Conservation (phyloP, 2,329 filamentous ascomycete genomes). For the Claviceps pusilla region DNA sequence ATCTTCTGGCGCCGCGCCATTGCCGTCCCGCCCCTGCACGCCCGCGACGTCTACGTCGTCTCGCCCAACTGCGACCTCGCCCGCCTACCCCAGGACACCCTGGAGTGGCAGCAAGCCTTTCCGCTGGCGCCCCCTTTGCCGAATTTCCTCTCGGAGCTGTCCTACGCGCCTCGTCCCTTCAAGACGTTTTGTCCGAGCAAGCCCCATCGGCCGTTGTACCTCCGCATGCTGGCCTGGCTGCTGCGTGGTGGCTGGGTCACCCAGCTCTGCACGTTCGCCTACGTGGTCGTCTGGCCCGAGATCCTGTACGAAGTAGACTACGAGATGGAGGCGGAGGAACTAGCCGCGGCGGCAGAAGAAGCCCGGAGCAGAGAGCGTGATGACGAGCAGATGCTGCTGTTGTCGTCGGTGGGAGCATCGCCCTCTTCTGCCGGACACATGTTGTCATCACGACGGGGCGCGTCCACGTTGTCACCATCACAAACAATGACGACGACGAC, state of each 20-base stretch:
- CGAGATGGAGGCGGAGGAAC: constrained; percentile 50
- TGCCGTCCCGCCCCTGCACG: constrained; percentile 78
- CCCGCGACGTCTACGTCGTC: constrained; percentile 78
- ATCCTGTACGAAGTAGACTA: constrained; percentile 69
- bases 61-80: constrained; percentile 75
- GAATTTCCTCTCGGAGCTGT: constrained; percentile 75
- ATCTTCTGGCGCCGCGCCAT: constrained; percentile 93
- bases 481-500: neutral
- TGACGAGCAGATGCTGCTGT: neutral
- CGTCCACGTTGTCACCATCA: neutral
- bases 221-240: constrained; percentile 85
- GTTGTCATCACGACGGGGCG: neutral
- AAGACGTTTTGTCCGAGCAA: constrained; percentile 73
- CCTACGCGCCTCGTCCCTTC: constrained; percentile 66
- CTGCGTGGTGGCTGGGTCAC: constrained; percentile 88
- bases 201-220: constrained; percentile 73
- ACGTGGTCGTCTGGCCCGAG: constrained; percentile 69
- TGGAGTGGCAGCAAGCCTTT: constrained; percentile 63
- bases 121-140: constrained; percentile 69
- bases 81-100: constrained; percentile 52
- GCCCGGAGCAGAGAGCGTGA: constrained; percentile 4
- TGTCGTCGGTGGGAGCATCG: neutral
- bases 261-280: constrained; percentile 80
- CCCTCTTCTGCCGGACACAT: neutral
- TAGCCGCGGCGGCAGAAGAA: constrained; percentile 24